Percentiles rank a stretch among this genome's conserved stretches.
phyloP scores from a whole-genome alignment of 139 green algal genomes.

The Diplosphaera chodatii region DNA sequence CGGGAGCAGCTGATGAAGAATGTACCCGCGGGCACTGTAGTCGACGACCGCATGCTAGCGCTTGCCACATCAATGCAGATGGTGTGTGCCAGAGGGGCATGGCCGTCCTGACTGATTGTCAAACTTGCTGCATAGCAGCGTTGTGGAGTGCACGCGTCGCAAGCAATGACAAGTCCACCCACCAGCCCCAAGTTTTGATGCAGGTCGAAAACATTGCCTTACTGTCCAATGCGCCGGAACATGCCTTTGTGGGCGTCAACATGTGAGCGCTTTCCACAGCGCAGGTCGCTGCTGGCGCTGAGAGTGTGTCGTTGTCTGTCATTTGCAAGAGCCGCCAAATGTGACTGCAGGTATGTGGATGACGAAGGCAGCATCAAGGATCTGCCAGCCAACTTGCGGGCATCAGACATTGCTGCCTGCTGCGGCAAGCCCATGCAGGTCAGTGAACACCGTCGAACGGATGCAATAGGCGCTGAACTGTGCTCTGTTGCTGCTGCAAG shows the following conservation, averaged over 20 bases:
- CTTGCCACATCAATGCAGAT: constrained; percentile 34
- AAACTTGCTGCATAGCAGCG: too few species aligned
- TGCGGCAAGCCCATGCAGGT: constrained; percentile 69
- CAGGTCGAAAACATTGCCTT: constrained; percentile 75
- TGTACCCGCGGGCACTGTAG: constrained; percentile 8
- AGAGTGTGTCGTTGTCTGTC: too few species aligned
- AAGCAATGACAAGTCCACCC: background rate
- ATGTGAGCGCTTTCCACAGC: constrained; percentile 19
- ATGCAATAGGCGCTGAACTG: too few species aligned
- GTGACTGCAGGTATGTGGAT: constrained; percentile 53
- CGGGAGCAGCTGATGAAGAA: constrained; percentile 19
- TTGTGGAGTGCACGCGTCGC: too few species aligned
- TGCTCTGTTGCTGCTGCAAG: too few species aligned
- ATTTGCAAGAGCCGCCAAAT: too few species aligned
- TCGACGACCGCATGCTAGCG: constrained; percentile 26
- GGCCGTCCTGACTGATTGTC: too few species aligned
- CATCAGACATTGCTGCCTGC: constrained; percentile 55
- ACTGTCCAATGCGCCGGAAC: constrained; percentile 56
- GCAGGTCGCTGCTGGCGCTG: too few species aligned
- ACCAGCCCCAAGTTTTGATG: too few species aligned
- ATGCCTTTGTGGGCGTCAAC: constrained; percentile 61
- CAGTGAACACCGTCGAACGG: too few species aligned
- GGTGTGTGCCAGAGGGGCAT: too few species aligned
- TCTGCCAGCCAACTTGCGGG: constrained; percentile 60
- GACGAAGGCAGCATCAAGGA: constrained; percentile 62